Base-by-base conservation (phyloP, 768 basidiomycete species). In the Fomitopsis serialis region DNA sequence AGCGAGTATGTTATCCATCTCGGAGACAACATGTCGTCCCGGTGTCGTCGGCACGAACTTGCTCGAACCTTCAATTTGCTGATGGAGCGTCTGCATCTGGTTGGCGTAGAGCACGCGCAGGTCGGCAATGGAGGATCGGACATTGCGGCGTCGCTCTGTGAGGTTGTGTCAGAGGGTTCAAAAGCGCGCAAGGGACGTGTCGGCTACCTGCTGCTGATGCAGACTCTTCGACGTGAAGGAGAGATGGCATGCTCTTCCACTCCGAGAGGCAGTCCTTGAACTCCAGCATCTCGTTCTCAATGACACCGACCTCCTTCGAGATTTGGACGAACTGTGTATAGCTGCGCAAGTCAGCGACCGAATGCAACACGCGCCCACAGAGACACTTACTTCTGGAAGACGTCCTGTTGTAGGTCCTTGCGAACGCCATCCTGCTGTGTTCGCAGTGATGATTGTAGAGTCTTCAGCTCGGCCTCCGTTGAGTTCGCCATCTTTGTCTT, bases 221-320 rank as follows among this genome's bases (percentile, higher is more conserved):
- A 15, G 84, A 85, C 64, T 89, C 92, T 48, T 92, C 89, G 54
- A 98, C 87, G 58, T 95, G 92, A 17, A 99, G 77, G 19, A 92
- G 78, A 7, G 93, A 91, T 0, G 97, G 96, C 81, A 98, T 93
- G 52, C 84, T 84, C 68, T 95, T 94, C 88, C 95, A 98, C 65
- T 99, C 97, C 12, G 89, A 85, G 3, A 98, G 77, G 6, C 89
- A 80, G 52, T 95, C 92, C 68, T 97, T 98, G 67, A 99, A 82
- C 64, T 98, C 95, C 27, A 98, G 79, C 88, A 98, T 91, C 68
- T 98, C 95, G 64, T 94, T 95, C 74, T 99, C 97, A 24, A 99
- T 81, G 1, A 90, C 87, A 24, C 89, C 87, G 50, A 99, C 96
- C 71, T 98, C 97, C 66, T 98, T 98, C 3, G 97, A 97, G 21